Conservation (phyloP, 257 asterid species). For the Scutellaria barbata region DNA sequence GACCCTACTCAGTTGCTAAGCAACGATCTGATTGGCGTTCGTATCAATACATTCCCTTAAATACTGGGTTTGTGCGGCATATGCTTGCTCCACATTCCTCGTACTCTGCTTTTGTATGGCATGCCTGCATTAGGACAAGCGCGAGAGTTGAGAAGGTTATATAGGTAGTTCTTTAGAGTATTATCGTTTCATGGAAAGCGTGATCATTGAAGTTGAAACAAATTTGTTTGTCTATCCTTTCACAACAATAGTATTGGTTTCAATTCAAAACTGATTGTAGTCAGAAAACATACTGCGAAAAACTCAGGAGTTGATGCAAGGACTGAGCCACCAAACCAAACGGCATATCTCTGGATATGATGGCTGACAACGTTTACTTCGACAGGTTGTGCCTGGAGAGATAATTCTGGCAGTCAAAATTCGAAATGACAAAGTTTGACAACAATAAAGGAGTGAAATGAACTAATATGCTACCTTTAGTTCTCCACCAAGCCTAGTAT, state of each 20-base stretch:
- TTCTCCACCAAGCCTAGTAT: slow-evolving; percentile 70
- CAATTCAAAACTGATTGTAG: no score
- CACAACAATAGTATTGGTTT: no score
- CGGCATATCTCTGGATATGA: slow-evolving; percentile 94
- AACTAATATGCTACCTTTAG: slow-evolving; percentile 51
- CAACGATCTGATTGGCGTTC: slow-evolving; percentile 27
- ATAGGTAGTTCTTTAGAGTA: no score
- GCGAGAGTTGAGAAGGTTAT: neutral
- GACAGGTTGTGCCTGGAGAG: slow-evolving; percentile 80
- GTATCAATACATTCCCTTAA: slow-evolving; percentile 91
- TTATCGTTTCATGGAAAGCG: no score
- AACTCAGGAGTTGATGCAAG: slow-evolving; percentile 96
- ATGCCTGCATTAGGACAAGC: slow-evolving; percentile 58
- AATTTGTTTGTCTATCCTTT: no score
- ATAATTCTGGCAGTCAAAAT: slow-evolving; percentile 27
- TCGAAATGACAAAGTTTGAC: slow-evolving; percentile 12
- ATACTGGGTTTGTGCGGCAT: slow-evolving; percentile 95
- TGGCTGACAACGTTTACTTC: slow-evolving; percentile 96
- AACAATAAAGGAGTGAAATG: neutral
- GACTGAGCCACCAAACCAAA: slow-evolving; percentile 99
- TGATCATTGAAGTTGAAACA: no score
- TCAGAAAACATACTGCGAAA: slow-evolving; percentile 56
- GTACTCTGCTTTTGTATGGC: slow-evolving; percentile 97
- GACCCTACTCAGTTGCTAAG: neutral
- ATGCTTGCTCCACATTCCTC: slow-evolving; percentile 97